Evolutionary conservation across 73 alveolate species (phyloP).

Genomic region (Loxodes magnus): DNA sequence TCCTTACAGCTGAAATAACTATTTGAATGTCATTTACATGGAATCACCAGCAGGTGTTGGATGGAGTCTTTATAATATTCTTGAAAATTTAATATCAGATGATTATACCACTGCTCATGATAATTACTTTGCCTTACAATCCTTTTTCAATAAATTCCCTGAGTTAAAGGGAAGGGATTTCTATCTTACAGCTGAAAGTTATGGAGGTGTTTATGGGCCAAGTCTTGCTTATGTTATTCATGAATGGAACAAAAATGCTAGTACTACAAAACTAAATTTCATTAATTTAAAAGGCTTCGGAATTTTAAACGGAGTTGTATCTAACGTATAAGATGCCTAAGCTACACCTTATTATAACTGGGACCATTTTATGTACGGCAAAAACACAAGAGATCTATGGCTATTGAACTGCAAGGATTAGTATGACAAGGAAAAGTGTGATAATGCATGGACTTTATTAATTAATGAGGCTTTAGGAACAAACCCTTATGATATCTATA

Average conservation of each 20-base stretch:
- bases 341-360: too few relatives aligned
- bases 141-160: slow-evolving; percentile 52
- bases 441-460: too few relatives aligned
- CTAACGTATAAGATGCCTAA: too few relatives aligned
- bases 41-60: slow-evolving; percentile 99
- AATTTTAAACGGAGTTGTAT: slow-evolving; percentile 40
- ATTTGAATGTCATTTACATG: slow-evolving; percentile 77
- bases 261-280: too few relatives aligned
- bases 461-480: too few relatives aligned
- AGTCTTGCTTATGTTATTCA: slow-evolving; percentile 48
- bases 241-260: slow-evolving; percentile 10
- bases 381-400: too few relatives aligned
- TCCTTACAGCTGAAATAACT: slow-evolving; percentile 90
- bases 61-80: slow-evolving; percentile 46
- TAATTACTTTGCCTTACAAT: slow-evolving; percentile 41
- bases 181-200: slow-evolving; percentile 87
- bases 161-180: slow-evolving; percentile 63
- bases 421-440: too few relatives aligned
- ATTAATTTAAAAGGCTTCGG: slow-evolving; percentile 42
- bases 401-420: too few relatives aligned
- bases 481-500: slow-evolving; percentile 50
- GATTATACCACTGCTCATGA: slow-evolving; percentile 55
- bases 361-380: too few relatives aligned
- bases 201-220: slow-evolving; percentile 94
- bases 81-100: slow-evolving; percentile 21